These are phyloP conservation scores for Chamaecyparis obtusa DNA, from an alignment of 75 land plant genomes.

Conservation along the genomic window DNA sequence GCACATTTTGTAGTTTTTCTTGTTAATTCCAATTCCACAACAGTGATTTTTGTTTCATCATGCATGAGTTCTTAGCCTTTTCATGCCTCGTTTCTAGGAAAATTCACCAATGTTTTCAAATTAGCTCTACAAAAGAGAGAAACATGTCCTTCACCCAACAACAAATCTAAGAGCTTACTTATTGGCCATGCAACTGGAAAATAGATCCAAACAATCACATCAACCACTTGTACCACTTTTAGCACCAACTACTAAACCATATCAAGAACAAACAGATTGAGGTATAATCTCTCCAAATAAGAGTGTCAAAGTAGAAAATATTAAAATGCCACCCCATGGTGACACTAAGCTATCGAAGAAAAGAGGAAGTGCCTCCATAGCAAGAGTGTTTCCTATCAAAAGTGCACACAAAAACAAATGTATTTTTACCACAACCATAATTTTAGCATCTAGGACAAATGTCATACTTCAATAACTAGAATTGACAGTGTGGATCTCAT, in stretches of 20 bases:
- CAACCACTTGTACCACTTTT: conserved; percentile 73
- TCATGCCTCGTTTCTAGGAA: conserved; percentile 95
- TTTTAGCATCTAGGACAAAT: conserved; percentile 38
- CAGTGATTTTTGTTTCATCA: too few species aligned
- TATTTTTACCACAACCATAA: conserved; percentile 77
- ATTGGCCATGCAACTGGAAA: conserved; percentile 89
- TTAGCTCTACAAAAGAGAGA: conserved; percentile 92
- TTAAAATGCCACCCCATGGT: conserved; percentile 88
- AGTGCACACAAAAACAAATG: conserved; percentile 82
- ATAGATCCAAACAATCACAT: conserved; percentile 75
- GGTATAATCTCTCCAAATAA: conserved; percentile 95
- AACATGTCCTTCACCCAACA: conserved; percentile 73
- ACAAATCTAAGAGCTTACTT: conserved; percentile 84
- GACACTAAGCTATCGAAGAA: conserved; percentile 71
- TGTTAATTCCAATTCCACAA: too few species aligned
- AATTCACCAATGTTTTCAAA: conserved; percentile 85
- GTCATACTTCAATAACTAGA: background rate
- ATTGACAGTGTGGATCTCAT: background rate
- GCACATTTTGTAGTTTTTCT: too few species aligned
- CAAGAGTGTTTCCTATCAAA: conserved; percentile 86
- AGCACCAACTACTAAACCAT: conserved; percentile 88
- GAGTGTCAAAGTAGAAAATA: conserved; percentile 87
- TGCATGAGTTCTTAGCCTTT: too few species aligned
- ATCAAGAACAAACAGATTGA: conserved; percentile 83
- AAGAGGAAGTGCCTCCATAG: conserved; percentile 96